These are phyloP conservation scores for Huntiella decipiens DNA, from an alignment of 2,329 filamentous ascomycete species.

Conservation along the genomic window DNA sequence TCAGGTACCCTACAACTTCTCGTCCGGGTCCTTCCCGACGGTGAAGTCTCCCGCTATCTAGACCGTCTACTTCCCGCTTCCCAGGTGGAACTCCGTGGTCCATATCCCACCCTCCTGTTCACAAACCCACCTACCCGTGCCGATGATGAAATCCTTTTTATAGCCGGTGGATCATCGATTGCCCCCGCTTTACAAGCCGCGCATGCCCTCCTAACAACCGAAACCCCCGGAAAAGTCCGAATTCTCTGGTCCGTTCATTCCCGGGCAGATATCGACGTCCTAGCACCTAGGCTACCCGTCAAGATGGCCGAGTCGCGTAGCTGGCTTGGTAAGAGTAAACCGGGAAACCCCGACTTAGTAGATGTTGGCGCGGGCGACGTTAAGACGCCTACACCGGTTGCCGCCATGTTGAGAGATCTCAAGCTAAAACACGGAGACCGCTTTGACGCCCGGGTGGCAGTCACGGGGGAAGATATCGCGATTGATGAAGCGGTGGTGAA, in stretches of 20 bases:
- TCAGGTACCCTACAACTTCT: constrained; percentile 45
- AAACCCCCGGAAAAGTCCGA: constrained; percentile 26
- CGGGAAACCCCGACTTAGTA: background rate
- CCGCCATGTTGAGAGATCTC: constrained; percentile 42
- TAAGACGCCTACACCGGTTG: constrained; percentile 28
- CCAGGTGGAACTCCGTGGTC: constrained; percentile 58
- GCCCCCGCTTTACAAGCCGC: constrained; percentile 74
- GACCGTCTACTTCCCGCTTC: constrained; percentile 42
- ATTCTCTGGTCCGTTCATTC: constrained; percentile 66
- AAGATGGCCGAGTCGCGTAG: background rate
- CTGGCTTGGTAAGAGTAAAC: constrained; percentile 13
- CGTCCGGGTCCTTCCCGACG: constrained; percentile 57
- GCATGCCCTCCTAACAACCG: constrained; percentile 33
- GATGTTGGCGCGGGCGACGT: constrained; percentile 14
- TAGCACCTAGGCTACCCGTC: background rate
- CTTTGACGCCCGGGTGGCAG: constrained; percentile 52
- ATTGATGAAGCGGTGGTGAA: constrained; percentile 37
- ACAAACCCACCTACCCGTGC: constrained; percentile 16
- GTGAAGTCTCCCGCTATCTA: constrained; percentile 75
- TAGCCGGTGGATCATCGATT: constrained; percentile 85
- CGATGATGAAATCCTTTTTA: constrained; percentile 44
- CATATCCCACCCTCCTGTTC: constrained; percentile 47
- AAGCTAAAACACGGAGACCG: constrained; percentile 35
- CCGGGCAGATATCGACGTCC: constrained; percentile 30
- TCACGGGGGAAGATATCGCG: constrained; percentile 59